Conservation (phyloP, 345 rosid genomes). For the Turnera subulata region DNA sequence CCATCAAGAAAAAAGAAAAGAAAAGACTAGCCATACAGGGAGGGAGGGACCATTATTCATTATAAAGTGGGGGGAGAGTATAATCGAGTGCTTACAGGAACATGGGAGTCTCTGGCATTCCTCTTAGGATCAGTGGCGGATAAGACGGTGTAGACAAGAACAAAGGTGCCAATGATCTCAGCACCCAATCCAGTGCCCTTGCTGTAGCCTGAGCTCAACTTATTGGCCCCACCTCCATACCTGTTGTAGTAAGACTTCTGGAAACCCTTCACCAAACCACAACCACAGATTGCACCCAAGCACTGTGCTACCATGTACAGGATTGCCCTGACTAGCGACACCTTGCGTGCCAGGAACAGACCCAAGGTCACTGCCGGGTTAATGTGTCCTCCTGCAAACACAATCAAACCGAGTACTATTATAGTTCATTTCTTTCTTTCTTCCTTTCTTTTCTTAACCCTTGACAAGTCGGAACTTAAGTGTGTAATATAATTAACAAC, state of each 20-base stretch:
- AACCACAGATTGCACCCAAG: constrained; percentile 56
- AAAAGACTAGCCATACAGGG: too few species aligned
- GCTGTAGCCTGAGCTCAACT: constrained; percentile 38
- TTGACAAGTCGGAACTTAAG: too few species aligned
- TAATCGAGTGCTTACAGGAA: constrained; percentile 47
- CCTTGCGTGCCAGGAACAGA: constrained; percentile 46
- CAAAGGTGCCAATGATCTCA: constrained; percentile 73
- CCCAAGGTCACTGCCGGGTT: constrained; percentile 66
- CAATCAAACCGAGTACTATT: too few species aligned
- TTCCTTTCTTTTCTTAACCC: too few species aligned
- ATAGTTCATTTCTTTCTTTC: too few species aligned
- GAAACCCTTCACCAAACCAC: constrained; percentile 48
- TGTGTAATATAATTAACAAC: too few species aligned
- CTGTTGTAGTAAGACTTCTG: constrained; percentile 51
- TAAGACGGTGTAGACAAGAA: constrained; percentile 77
- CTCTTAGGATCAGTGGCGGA: constrained; percentile 81
- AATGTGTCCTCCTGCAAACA: constrained; percentile 47
- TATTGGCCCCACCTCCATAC: constrained; percentile 65
- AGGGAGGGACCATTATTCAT: background rate
- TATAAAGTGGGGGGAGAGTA: background rate
- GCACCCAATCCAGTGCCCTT: constrained; percentile 68
- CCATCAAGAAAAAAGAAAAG: too few species aligned
- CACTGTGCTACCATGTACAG: constrained; percentile 59
- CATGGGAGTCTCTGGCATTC: constrained; percentile 69
- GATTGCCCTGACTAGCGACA: constrained; percentile 46